These are phyloP conservation scores for Tieghemiomyces parasiticus DNA, from an alignment of 192 early-diverging fungal genomes.

Conservation along the genomic window DNA sequence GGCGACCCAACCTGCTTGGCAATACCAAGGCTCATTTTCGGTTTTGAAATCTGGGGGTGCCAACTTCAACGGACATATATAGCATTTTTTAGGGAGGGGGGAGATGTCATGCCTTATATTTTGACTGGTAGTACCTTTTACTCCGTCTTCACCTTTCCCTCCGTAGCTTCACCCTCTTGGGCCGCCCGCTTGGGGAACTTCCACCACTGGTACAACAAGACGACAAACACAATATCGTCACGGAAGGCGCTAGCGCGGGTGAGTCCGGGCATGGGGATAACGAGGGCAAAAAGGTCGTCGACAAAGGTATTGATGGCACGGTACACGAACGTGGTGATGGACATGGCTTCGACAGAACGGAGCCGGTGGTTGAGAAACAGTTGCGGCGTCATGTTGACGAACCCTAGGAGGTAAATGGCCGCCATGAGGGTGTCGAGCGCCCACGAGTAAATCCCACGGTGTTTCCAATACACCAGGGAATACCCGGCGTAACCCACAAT, in stretches of 20 bases:
- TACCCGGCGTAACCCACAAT: conserved; percentile 29
- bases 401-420: conserved; percentile 37
- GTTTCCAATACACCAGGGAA: conserved; percentile 28
- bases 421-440: conserved; percentile 29
- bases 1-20: too few relatives aligned
- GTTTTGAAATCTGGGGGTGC: too few relatives aligned
- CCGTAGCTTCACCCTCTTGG: not conserved
- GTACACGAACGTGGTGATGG: conserved; percentile 35
- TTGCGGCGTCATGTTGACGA: conserved; percentile 41
- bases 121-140: too few relatives aligned
- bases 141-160: conserved; percentile 2
- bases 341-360: conserved; percentile 36
- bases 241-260: conserved; percentile 37
- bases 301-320: conserved; percentile 35
- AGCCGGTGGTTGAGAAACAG: conserved; percentile 40
- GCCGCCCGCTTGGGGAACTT: conserved; percentile 15
- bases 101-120: too few relatives aligned
- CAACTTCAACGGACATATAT: too few relatives aligned
- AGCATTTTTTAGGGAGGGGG: too few relatives aligned
- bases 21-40: too few relatives aligned
- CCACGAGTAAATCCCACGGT: conserved; percentile 35
- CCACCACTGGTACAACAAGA: conserved; percentile 36
- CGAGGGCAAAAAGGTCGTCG: conserved; percentile 42
- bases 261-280: conserved; percentile 37
- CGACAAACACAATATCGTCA: conserved; percentile 37